These are phyloP conservation scores for Eucalyptus lansdowneana DNA, from an alignment of 345 rosid species.

Conservation along the genomic window DNA sequence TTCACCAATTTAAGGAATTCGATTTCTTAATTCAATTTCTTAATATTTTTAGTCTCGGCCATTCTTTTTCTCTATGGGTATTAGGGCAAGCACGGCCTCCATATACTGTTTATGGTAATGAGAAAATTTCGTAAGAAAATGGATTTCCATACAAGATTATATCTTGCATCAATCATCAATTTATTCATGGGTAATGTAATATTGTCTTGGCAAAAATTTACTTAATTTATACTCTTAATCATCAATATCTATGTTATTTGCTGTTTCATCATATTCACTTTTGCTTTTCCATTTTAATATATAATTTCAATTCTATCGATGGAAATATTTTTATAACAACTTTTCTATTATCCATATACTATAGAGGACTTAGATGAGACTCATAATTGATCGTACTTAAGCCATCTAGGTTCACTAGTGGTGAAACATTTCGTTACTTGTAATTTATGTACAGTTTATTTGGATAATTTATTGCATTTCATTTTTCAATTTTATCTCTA, in stretches of 20 bases:
- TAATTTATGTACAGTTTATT: background rate
- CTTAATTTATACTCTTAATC: background rate
- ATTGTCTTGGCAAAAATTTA: background rate
- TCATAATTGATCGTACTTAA: background rate
- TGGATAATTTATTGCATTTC: background rate
- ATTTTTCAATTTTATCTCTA: background rate
- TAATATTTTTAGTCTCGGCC: background rate
- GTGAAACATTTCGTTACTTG: background rate
- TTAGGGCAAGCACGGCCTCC: background rate
- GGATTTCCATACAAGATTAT: background rate
- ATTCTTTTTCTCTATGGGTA: background rate
- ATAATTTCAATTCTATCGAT: background rate
- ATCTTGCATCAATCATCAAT: background rate
- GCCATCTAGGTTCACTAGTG: background rate
- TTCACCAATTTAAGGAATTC: background rate
- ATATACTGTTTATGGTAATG: background rate
- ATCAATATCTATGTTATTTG: background rate
- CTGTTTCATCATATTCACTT: background rate
- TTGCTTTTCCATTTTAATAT: background rate
- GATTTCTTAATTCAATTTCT: background rate
- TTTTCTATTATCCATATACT: background rate
- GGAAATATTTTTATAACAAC: background rate
- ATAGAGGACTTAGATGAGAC: background rate
- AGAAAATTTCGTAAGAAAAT: background rate
- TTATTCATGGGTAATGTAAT: background rate